Evolutionary conservation across 495 filamentous ascomycete genomes (phyloP), one percentile per base, ranked within the genome.

Genomic region (Xylaria grammica): DNA sequence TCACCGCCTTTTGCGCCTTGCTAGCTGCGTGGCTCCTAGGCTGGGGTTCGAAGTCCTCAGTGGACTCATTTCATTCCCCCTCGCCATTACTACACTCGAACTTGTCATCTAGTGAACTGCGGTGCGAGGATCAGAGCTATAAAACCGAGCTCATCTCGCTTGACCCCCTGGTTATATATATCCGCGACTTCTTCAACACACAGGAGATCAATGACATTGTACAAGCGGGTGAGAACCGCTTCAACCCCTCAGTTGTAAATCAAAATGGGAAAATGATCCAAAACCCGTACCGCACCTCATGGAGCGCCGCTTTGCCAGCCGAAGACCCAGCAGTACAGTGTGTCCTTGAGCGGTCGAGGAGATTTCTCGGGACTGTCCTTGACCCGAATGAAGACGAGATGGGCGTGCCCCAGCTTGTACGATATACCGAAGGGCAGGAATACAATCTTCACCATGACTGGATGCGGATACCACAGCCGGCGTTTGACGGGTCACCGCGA

Each of bases 391-490:
- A 75, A 66, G 77, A 82, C 65, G 78, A 81, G 62, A 80, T 83
- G 72, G 80, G 80, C 0, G 75, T 78, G 1, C 78, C 81, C 29
- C 81, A 84, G 66, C 69, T 84, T 15, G 81, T 84, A 20, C 76
- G 75, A 7, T 84, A 84, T 63, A 70, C 70, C 1, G 60, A 71
- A 4, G 80, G 78, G 0, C 74, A 83, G 66, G 65, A 70, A 20
- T 83, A 82, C 72, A 79, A 82, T 56, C 56, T 72, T 5, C 81
- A 83, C 57, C 75, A 78, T 54, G 80, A 84, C 70, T 83, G 80
- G 81, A 82, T 74, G 66, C 71, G 72, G 20, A 67, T 65, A 40
- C 70, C 63, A 27, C 66, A 75, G 66, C 32, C 70, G n/a, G 51
- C 74, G 63, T 69, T 66, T 58, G 58, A 57, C 4, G 74, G 75